phyloP scores from a whole-genome alignment of 306 rosid genomes.

The Elaeagnus macrophylla region DNA sequence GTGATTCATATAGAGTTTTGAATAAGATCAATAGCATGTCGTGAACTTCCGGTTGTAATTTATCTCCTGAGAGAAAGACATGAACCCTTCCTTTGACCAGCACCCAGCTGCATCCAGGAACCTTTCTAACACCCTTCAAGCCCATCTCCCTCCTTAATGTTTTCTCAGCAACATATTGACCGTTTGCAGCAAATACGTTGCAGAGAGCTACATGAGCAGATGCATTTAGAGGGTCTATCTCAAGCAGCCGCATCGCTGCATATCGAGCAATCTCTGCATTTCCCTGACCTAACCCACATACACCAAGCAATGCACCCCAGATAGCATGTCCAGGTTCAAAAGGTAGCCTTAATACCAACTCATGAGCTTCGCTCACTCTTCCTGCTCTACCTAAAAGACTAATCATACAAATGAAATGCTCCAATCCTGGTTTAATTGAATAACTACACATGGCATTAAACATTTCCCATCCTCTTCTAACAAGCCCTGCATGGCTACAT shows the following conservation, averaged over 20 bases:
- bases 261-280: conserved; percentile 36
- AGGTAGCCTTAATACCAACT: conserved; percentile 50
- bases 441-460: conserved; percentile 37
- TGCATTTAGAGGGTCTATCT: conserved; percentile 59
- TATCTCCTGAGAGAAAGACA: conserved; percentile 45
- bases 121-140: conserved; percentile 54
- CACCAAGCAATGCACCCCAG: conserved; percentile 71
- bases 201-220: conserved; percentile 58
- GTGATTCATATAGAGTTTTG: conserved; percentile 9
- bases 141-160: conserved; percentile 61
- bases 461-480: conserved; percentile 42
- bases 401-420: conserved; percentile 59
- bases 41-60: conserved; percentile 21
- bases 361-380: conserved; percentile 51
- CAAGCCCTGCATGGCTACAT: conserved; percentile 58
- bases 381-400: conserved; percentile 73
- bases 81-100: conserved; percentile 36
- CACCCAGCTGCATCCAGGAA: conserved; percentile 78
- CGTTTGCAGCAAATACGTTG: conserved; percentile 54
- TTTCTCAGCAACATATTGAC: conserved; percentile 35
- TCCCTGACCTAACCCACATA: conserved; percentile 38
- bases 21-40: conserved; percentile 21
- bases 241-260: conserved; percentile 47
- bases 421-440: conserved; percentile 47
- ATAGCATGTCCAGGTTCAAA: conserved; percentile 42